Evolutionary conservation across 129 eudicot species (phyloP), one percentile per base, ranked within the genome.

Genomic region (Solidago caesia): DNA sequence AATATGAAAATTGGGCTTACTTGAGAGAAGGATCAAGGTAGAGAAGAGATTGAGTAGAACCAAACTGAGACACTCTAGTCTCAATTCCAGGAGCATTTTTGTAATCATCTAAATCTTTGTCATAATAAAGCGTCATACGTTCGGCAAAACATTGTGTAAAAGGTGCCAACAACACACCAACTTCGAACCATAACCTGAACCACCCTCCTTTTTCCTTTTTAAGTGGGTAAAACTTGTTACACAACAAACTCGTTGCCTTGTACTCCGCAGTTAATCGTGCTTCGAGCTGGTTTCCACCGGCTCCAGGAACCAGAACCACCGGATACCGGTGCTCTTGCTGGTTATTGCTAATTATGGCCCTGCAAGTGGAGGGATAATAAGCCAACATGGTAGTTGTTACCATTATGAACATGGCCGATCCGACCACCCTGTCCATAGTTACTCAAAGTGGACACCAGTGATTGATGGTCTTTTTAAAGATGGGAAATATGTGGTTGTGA

Each of bases 231-330:
- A 73, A 73, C 49, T 86, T 78, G 74, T 74, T 84, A 81, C 98
- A 88, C 52, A 86, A 62, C 78, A 83, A 62, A 83, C 92, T 90
- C 2, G 80, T 75, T 0, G 46, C 72, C 68, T 80, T 80, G n/a
- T 80, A 80, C 46, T 80, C 84, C 0, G 81, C 21, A 10, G 95
- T 92, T 15, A 92, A 74, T 67, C 96, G 80, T 7, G 89, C 98
- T 75, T 92, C 98, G 7, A 92, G 81, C 66, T 92, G 96, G 92
- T 92, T 92, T 43, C 98, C 98, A 7, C 98, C 98, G 7, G 77
- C 77, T 66, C 98, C 98, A 0, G 98, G 98, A 6, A 92, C 80
- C 51, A 92, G 58, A 47, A 92, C 77, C 68, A 92, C 68, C 4
- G 98, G 98, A 71, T 90, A 75, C 10, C 87, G 79, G 70, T 63